A percentile compares a stretch with the other conserved stretches of the same genome.
These are phyloP conservation scores for Aspergillus carlsbadensis DNA, from an alignment of 495 filamentous ascomycete genomes.

Conservation along the genomic window DNA sequence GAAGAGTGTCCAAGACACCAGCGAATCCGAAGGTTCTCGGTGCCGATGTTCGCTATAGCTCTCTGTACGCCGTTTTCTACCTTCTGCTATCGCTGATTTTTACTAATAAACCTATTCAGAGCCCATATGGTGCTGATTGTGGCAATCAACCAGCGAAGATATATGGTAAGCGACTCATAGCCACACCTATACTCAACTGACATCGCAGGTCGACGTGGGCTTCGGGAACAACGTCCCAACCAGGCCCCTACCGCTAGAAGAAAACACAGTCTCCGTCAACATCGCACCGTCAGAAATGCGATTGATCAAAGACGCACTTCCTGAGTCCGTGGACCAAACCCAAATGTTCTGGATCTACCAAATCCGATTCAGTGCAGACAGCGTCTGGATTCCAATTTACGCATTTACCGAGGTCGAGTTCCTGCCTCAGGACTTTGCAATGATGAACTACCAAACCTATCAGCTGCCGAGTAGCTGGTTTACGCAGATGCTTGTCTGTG, in stretches of 20 bases:
- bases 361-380: conserved; percentile 42
- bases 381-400: conserved; percentile 53
- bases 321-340: conserved; percentile 38
- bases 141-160: conserved; percentile 50
- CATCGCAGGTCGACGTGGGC: conserved; percentile 61
- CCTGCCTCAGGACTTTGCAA: conserved; percentile 52
- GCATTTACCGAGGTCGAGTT: conserved; percentile 63
- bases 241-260: conserved; percentile 50
- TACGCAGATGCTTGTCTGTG: conserved; percentile 50
- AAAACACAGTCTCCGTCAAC: conserved; percentile 35
- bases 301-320: conserved; percentile 43
- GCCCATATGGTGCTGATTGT: conserved; percentile 70
- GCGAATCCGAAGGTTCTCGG: conserved; percentile 12
- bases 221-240: conserved; percentile 63
- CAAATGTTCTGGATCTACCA: conserved; percentile 62
- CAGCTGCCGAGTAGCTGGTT: conserved; percentile 50
- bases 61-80: conserved; percentile 24
- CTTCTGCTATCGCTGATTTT: neutral
- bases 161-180: conserved; percentile 34
- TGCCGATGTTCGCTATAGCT: conserved; percentile 14
- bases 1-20: conserved; percentile 32
- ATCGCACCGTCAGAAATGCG: conserved; percentile 52
- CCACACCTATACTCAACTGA: neutral
- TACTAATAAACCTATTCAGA: conserved; percentile 11
- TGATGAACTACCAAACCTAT: conserved; percentile 60